A percentile compares a stretch with the other conserved stretches of the same genome.
phyloP scores from a whole-genome alignment of 2,329 filamentous ascomycete genomes.

The Hymenoscyphus scutula region DNA sequence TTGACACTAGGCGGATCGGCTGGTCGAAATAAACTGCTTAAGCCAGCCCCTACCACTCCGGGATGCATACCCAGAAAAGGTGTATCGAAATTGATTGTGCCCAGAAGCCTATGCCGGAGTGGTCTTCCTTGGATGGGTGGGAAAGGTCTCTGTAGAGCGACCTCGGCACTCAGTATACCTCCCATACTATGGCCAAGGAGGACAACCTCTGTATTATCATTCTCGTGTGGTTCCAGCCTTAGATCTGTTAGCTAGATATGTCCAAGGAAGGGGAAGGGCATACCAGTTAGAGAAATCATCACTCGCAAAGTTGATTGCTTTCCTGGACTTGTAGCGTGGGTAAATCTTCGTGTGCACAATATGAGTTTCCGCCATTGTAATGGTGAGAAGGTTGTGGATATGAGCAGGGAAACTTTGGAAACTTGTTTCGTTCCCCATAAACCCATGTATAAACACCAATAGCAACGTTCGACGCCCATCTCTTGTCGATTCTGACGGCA shows the following conservation, averaged over 20 bases:
- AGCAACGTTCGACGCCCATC: constrained; percentile 56
- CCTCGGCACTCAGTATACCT: constrained; percentile 76
- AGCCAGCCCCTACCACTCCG: constrained; percentile 77
- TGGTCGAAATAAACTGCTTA: constrained; percentile 71
- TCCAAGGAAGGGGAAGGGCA: constrained; percentile 20
- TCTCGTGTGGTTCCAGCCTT: constrained; percentile 74
- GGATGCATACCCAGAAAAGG: constrained; percentile 88
- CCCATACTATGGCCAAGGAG: constrained; percentile 90
- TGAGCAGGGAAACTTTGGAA: constrained; percentile 87
- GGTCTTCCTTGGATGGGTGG: constrained; percentile 32
- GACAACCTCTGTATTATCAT: constrained; percentile 71
- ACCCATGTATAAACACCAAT: constrained; percentile 84
- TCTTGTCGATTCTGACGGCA: constrained; percentile 32
- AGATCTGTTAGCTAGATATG: constrained; percentile 19
- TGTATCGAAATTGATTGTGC: constrained; percentile 78
- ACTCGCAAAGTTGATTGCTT: constrained; percentile 67
- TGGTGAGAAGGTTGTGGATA: constrained; percentile 71
- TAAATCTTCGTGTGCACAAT: constrained; percentile 85
- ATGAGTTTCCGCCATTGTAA: constrained; percentile 68
- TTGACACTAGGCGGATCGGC: constrained; percentile 36
- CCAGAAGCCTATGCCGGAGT: constrained; percentile 74
- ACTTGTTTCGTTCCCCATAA: constrained; percentile 83
- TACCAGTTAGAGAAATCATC: constrained; percentile 81
- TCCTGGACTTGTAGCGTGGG: constrained; percentile 74
- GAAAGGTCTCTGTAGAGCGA: constrained; percentile 56